phyloP scores from a whole-genome alignment of 805 yeast species.

The Suhomyces sp. region DNA sequence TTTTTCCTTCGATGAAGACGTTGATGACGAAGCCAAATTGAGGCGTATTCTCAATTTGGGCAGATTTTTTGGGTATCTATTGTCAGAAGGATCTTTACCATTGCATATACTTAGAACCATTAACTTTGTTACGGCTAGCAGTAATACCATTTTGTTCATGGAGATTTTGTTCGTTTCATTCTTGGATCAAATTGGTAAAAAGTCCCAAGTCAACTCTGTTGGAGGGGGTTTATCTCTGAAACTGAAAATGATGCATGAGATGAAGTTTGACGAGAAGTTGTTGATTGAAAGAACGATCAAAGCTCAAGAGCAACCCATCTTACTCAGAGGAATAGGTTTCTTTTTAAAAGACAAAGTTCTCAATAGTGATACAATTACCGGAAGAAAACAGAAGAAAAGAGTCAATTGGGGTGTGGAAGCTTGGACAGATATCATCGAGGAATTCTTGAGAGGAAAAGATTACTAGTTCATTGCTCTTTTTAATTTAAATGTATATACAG shows the following conservation, averaged over 20 bases:
- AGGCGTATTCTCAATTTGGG: constrained; percentile 70
- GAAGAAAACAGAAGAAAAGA: constrained; percentile 54
- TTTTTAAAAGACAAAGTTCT: constrained; percentile 50
- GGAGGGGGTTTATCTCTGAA: constrained; percentile 42
- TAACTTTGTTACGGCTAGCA: constrained; percentile 66
- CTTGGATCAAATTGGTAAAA: constrained; percentile 61
- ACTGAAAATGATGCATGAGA: constrained; percentile 25
- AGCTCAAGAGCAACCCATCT: constrained; percentile 54
- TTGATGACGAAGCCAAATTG: constrained; percentile 54
- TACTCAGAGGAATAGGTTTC: constrained; percentile 65
- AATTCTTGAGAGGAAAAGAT: constrained; percentile 23
- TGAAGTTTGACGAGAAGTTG: constrained; percentile 46
- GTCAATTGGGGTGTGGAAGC: constrained; percentile 66
- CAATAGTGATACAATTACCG: constrained; percentile 46
- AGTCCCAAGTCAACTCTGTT: constrained; percentile 48
- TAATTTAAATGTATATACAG: neutral
- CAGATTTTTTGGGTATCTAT: constrained; percentile 71
- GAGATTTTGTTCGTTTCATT: constrained; percentile 72
- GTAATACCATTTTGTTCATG: constrained; percentile 63
- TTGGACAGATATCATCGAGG: constrained; percentile 52
- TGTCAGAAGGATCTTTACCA: constrained; percentile 71
- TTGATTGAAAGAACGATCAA: constrained; percentile 50
- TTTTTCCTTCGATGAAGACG: constrained; percentile 33
- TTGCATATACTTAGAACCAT: constrained; percentile 70
- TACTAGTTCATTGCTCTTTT: neutral